Evolutionary conservation across 1,139 yeast genomes (phyloP), one percentile per base, ranked within the genome.

Genomic region (Candida tropicalis): DNA sequence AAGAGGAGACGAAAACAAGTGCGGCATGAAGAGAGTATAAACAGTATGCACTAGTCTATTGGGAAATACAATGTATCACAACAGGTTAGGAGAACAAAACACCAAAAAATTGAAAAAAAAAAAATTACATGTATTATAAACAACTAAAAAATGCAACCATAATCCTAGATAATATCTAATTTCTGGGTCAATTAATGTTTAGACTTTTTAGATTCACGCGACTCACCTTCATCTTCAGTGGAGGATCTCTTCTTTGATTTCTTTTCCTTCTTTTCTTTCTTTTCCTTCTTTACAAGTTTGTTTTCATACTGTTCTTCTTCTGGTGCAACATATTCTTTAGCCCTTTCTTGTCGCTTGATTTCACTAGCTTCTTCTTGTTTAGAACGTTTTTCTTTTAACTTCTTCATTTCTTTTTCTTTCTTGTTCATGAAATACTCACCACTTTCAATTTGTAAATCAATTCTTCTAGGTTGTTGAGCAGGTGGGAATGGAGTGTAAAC

Each of bases 401-500:
- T 82, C 66, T 80, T 84, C 54, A 74, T 70, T 49, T 82, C 86
- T 73, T 87, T 87, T 57, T 91, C 96, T 56, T 73, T 79, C 70
- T 88, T 87, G 47, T 89, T 88, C 69, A 93, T 76, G 81, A 93
- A 93, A 72, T 89, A 93, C 66, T 95, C 99, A 80, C 99, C 99
- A 73, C 95, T 84, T 69, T 93, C 99, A 68, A 95, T 90, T 70
- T 91, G 96, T 63, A 91, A 73, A 80, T 95, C 99, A 66, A 95
- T 77, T 87, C 93, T 91, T 75, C 99, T 85, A 60, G 98, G 99
- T 55, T 81, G 80, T 69, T 89, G 99, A 46, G 89, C 88, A 54
- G 99, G 99, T 68, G 99, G 99, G 90, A 95, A 95, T 60, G 99
- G 99, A 25, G 99, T 93, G 79, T 93, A 93, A 3, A 81, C 84